Percentiles rank a stretch among this genome's conserved stretches.
Evolutionary conservation across 176 grass and related monocot genomes (phyloP).

Genomic region (Stipa capillata): DNA sequence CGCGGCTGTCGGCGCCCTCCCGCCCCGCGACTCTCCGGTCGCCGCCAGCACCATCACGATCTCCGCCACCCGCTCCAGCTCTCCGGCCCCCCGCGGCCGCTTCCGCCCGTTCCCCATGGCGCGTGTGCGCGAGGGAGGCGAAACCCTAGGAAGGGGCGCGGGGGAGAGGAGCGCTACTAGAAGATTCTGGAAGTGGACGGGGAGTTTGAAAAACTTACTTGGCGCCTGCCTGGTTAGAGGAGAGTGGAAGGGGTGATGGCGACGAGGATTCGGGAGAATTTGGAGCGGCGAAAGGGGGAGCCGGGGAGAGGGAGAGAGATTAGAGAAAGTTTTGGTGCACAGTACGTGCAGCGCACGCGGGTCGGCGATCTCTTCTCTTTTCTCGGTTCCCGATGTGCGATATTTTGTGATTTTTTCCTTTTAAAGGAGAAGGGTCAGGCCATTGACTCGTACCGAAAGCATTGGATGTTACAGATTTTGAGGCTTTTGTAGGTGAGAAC

Average conservation of each 20-base stretch:
- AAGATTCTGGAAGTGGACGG: not conserved
- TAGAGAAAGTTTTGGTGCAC: not conserved
- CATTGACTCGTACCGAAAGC: no score
- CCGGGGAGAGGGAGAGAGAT: not conserved
- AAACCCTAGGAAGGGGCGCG: not conserved
- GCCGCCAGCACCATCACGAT: constrained; percentile 69
- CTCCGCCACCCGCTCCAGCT: constrained; percentile 55
- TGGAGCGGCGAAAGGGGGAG: not conserved
- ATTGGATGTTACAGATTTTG: no score
- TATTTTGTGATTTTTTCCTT: no score
- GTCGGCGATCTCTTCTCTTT: not conserved
- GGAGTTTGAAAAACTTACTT: constrained; percentile 25
- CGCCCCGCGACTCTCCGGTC: constrained; percentile 40
- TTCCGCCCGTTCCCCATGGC: constrained; percentile 31
- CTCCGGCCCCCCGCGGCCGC: constrained; percentile 11
- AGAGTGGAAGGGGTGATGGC: constrained; percentile 4
- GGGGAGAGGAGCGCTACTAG: not conserved
- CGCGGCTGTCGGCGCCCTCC: constrained; percentile 39
- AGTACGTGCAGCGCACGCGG: not conserved
- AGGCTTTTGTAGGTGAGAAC: no score
- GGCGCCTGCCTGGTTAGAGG: constrained; percentile 24
- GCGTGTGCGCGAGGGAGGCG: not conserved
- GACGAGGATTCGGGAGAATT: not conserved
- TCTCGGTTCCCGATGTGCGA: not conserved
- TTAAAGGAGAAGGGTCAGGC: no score